Conservation (phyloP, 345 rosid genomes). For the Mercurialis annua region DNA sequence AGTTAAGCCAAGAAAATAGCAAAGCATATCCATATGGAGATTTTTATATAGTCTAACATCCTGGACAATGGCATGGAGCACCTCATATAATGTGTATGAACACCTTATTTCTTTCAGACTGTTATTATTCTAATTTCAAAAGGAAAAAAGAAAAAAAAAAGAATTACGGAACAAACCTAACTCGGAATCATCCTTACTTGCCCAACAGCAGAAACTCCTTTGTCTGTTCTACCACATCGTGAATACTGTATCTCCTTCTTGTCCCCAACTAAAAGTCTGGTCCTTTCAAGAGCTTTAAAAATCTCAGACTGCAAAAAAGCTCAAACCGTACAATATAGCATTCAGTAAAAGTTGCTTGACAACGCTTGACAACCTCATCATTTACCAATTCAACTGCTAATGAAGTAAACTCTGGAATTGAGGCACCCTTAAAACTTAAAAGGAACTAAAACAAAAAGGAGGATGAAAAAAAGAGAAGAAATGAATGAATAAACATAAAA, state of each 20-base stretch:
- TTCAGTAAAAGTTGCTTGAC: background rate
- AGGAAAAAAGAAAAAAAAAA: background rate
- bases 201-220: conserved; percentile 91
- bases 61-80: background rate
- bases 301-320: conserved; percentile 67
- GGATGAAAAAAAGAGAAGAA: background rate
- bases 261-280: conserved; percentile 73
- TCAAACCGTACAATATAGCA: conserved; percentile 8
- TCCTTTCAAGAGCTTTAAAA: conserved; percentile 79
- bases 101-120: background rate
- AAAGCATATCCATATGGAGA: background rate
- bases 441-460: background rate
- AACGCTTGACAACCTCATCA: background rate
- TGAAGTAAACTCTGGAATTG: background rate
- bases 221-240: conserved; percentile 95
- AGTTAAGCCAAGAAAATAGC: conserved; percentile 3
- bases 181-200: conserved; percentile 45
- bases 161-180: background rate
- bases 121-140: no score
- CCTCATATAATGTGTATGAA: background rate
- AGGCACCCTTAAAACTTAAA: no score
- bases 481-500: no score
- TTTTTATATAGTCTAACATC: background rate
- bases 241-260: conserved; percentile 73
- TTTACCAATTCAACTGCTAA: conserved; percentile 7